Percentiles rank a stretch among this genome's conserved stretches.
phyloP scores from a whole-genome alignment of 495 filamentous ascomycete species.

The Neurospora terricola region DNA sequence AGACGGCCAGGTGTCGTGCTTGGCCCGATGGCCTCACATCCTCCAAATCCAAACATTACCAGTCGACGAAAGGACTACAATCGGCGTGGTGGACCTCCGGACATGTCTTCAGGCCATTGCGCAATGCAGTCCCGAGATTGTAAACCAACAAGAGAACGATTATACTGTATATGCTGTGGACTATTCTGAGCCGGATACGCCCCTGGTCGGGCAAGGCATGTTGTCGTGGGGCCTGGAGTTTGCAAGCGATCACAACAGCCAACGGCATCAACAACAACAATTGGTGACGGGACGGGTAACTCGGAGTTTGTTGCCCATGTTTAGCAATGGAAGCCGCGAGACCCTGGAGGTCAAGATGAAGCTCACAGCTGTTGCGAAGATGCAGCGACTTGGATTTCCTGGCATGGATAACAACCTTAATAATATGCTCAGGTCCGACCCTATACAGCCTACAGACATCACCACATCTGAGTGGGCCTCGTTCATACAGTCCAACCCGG shows the following conservation, averaged over 20 bases:
- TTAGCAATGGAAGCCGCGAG: slow-evolving; percentile 74
- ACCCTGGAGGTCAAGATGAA: slow-evolving; percentile 91
- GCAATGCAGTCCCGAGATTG: slow-evolving; percentile 69
- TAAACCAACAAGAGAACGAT: slow-evolving; percentile 74
- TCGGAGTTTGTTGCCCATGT: slow-evolving; percentile 71
- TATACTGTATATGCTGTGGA: slow-evolving; percentile 96
- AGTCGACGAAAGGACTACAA: slow-evolving; percentile 59
- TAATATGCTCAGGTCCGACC: slow-evolving; percentile 12
- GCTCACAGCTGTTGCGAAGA: slow-evolving; percentile 70
- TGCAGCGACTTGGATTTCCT: slow-evolving; percentile 40
- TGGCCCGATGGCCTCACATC: slow-evolving; percentile 78
- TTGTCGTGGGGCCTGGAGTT: slow-evolving; percentile 69
- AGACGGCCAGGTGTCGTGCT: slow-evolving; percentile 77
- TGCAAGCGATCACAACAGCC: slow-evolving; percentile 39
- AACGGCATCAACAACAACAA: slow-evolving; percentile 47
- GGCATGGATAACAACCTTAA: slow-evolving; percentile 13
- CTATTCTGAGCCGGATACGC: slow-evolving; percentile 87
- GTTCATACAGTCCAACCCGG: slow-evolving; percentile 34
- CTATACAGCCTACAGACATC: slow-evolving; percentile 28
- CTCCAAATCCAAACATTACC: slow-evolving; percentile 70
- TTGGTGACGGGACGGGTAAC: slow-evolving; percentile 87
- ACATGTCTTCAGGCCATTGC: slow-evolving; percentile 83
- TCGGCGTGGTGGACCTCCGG: slow-evolving; percentile 84
- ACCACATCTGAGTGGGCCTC: slow-evolving; percentile 37
- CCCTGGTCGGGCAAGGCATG: slow-evolving; percentile 92